Conservation (phyloP, 2,329 filamentous ascomycete species). For the Alternaria triticimaculans region DNA sequence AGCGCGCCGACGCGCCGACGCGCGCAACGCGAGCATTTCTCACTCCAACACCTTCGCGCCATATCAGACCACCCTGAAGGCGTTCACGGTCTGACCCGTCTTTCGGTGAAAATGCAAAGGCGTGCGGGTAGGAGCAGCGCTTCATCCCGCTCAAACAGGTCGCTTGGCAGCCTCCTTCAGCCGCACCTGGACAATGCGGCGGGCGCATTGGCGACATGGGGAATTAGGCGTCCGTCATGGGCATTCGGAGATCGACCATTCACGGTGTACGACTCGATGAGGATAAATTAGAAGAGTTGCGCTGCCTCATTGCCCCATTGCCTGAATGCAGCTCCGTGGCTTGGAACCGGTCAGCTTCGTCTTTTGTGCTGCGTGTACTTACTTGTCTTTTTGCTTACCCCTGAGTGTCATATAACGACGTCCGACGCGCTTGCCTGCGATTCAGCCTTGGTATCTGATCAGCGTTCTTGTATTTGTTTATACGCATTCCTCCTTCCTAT, state of each 20-base stretch:
- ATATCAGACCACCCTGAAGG: background rate
- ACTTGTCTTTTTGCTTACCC: conserved; percentile 9
- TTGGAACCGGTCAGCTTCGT: background rate
- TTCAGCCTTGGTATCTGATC: conserved; percentile 7
- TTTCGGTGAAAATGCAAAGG: background rate
- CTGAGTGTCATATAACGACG: conserved; percentile 2
- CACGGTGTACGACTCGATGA: conserved; percentile 10
- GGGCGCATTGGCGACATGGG: conserved; percentile 7
- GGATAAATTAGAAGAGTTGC: background rate
- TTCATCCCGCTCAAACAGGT: conserved; percentile 12
- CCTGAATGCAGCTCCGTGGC: background rate
- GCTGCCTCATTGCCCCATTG: background rate
- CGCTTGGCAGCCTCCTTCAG: conserved; percentile 21
- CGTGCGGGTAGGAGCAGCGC: background rate
- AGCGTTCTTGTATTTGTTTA: background rate
- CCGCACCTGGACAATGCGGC: conserved; percentile 9
- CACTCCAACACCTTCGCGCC: background rate
- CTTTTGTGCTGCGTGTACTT: background rate
- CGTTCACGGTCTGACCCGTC: background rate
- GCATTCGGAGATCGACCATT: background rate
- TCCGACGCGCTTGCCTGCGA: background rate
- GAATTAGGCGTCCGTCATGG: conserved; percentile 8
- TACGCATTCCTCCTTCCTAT: background rate
- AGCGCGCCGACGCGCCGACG: background rate
- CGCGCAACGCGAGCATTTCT: background rate